A percentile compares a stretch with the other conserved stretches of the same genome.
Evolutionary conservation across 2,329 filamentous ascomycete genomes (phyloP).

Genomic region (Madurella mycetomatis): DNA sequence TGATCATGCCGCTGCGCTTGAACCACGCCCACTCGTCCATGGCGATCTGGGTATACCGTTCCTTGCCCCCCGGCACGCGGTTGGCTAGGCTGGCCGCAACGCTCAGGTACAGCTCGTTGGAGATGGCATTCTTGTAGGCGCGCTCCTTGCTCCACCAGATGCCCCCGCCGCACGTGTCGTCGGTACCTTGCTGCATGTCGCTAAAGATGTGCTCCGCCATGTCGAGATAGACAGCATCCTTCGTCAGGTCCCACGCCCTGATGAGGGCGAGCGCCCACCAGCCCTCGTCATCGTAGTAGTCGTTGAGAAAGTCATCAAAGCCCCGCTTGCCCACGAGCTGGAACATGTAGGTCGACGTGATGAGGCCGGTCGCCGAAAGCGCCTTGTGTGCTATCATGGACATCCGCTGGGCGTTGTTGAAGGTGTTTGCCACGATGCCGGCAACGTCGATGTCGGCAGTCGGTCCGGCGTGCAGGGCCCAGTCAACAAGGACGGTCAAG

Average conservation of each 20-base stretch:
- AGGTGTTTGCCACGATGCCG: slow-evolving; percentile 43
- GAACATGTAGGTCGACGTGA: slow-evolving; percentile 37
- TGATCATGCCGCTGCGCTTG: slow-evolving; percentile 46
- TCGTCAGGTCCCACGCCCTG: slow-evolving; percentile 48
- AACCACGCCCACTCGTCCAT: slow-evolving; percentile 50
- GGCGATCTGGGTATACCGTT: slow-evolving; percentile 44
- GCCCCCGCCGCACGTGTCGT: slow-evolving; percentile 47
- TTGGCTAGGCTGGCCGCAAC: slow-evolving; percentile 51
- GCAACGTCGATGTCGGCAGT: slow-evolving; percentile 33
- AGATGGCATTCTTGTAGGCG: slow-evolving; percentile 48
- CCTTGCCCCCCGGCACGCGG: slow-evolving; percentile 34
- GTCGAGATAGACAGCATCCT: slow-evolving; percentile 44
- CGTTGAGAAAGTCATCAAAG: slow-evolving; percentile 47
- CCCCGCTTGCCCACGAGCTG: slow-evolving; percentile 26
- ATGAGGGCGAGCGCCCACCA: slow-evolving; percentile 61
- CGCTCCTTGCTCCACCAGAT: slow-evolving; percentile 55
- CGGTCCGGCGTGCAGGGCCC: slow-evolving; percentile 28
- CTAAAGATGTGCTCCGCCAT: slow-evolving; percentile 50
- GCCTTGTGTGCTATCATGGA: slow-evolving; percentile 37
- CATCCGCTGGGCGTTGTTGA: slow-evolving; percentile 40
- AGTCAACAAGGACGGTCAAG: slow-evolving; percentile 59
- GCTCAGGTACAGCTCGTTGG: slow-evolving; percentile 54
- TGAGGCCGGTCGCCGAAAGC: slow-evolving; percentile 33
- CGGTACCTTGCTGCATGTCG: slow-evolving; percentile 47
- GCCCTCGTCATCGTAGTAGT: slow-evolving; percentile 58